Percentiles rank a stretch among this genome's conserved stretches.
Evolutionary conservation across 2,329 filamentous ascomycete species (phyloP).

Genomic region (Sarocladiaceae sp.): DNA sequence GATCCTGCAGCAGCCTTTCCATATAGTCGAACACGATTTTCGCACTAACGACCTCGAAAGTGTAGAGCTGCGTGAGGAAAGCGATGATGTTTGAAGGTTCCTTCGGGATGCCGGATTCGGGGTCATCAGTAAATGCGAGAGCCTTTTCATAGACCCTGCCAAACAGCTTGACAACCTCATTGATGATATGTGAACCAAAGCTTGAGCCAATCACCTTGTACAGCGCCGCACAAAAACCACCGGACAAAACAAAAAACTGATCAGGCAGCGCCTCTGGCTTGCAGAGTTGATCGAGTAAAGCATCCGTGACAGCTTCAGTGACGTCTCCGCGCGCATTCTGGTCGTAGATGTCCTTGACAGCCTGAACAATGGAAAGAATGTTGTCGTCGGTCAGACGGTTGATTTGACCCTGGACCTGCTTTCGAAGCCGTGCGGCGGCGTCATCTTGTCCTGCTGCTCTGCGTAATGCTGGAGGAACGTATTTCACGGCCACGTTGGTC

Average conservation of each 20-base stretch:
- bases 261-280: constrained; percentile 75
- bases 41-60: constrained; percentile 79
- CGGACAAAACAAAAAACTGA: constrained; percentile 84
- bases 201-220: constrained; percentile 85
- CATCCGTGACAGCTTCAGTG: constrained; percentile 70
- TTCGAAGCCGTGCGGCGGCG: constrained; percentile 59
- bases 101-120: constrained; percentile 22
- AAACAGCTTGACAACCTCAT: constrained; percentile 70
- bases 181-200: constrained; percentile 81
- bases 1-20: constrained; percentile 63
- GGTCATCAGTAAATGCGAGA: constrained; percentile 18
- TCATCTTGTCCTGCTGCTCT: constrained; percentile 59
- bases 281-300: constrained; percentile 72
- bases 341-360: constrained; percentile 78
- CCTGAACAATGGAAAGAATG: constrained; percentile 72
- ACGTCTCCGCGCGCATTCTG: constrained; percentile 83
- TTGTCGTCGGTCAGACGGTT: constrained; percentile 93
- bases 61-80: constrained; percentile 81
- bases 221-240: constrained; percentile 80
- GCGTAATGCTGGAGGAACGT: constrained; percentile 81
- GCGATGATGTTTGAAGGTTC: constrained; percentile 66
- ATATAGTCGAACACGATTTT: constrained; percentile 89
- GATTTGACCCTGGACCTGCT: constrained; percentile 80
- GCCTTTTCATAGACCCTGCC: constrained; percentile 53
- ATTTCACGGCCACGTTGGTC: constrained; percentile 55